Evolutionary conservation across 2,329 filamentous ascomycete genomes (phyloP), one percentile per base, ranked within the genome.

Genomic region (Penicillium sp.): DNA sequence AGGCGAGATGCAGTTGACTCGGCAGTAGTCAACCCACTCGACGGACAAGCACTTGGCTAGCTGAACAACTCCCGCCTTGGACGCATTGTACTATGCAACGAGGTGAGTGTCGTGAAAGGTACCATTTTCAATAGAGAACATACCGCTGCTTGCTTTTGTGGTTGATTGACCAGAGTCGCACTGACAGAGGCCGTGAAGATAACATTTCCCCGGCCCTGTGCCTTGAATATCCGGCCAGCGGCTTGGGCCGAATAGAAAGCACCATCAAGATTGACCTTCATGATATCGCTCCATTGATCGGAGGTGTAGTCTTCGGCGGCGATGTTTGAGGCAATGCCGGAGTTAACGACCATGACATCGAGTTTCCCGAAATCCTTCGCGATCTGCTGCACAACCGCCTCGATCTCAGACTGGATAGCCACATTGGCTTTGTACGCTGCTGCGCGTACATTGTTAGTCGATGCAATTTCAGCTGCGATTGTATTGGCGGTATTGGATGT

Each of bases 321-420:
- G 53, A 72, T 62, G 5, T 69, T 67, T 2, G 66, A 61, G 34
- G 68, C 67, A 26, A 77, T 74, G 1, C 78, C 78, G 0, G 78
- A 76, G 62, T 79, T 80, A 18, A 74, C 78, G 32, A 81, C 71
- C 37, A 81, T 69, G 50, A 81, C 75, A 51, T 79, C 74, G 10
- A 81, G 70, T 32, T 71, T 69, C 14, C 76, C 77, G 62, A 79
- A 79, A 39, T 77, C 74, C 8, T 62, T 57, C 2, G 64, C 66
- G 14, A 78, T 69, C 29, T 71, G 57, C 4, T 73, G 58, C 4
- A 79, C 63, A 3, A 64, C 62, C 1, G 45, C 42, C 37, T 72
- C 63, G 10, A 78, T 73, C 8, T 69, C 63, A 4, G 58, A 46
- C 37, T 68, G 64, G 43, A 68, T 59, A 13, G 57, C 55, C 4